Evolutionary conservation across 176 grass and related monocot species (phyloP).

Genomic region (Raddia distichophylla): DNA sequence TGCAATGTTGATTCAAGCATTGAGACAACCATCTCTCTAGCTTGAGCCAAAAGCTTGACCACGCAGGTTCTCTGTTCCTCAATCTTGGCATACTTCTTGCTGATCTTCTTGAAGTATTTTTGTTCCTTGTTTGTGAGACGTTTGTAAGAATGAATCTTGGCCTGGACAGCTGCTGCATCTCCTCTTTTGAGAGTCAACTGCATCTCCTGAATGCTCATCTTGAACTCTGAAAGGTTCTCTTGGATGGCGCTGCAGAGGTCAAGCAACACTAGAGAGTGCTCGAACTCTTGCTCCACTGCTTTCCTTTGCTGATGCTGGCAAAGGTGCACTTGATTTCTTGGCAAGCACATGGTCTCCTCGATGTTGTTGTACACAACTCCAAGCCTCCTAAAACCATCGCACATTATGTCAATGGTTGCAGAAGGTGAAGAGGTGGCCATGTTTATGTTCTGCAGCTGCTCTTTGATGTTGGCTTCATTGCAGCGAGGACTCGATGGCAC

Average conservation of each 20-base stretch:
- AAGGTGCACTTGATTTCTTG: constrained; percentile 44
- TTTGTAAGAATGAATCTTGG: constrained; percentile 28
- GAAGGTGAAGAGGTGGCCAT: constrained; percentile 1
- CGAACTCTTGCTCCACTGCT: constrained; percentile 44
- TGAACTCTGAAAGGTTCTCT: constrained; percentile 28
- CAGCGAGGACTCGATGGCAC: constrained; percentile 34
- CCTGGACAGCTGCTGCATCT: constrained; percentile 1
- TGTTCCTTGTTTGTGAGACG: constrained; percentile 41
- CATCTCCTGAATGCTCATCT: constrained; percentile 20
- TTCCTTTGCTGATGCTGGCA: constrained; percentile 34
- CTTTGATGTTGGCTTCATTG: neutral
- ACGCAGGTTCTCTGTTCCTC: constrained; percentile 32
- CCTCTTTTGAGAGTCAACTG: constrained; percentile 37
- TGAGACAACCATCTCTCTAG: constrained; percentile 39
- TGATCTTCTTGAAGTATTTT: constrained; percentile 49
- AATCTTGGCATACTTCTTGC: constrained; percentile 23
- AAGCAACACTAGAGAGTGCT: constrained; percentile 39
- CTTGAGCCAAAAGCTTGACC: constrained; percentile 47
- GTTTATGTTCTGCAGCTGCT: constrained; percentile 33
- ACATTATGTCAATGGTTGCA: neutral
- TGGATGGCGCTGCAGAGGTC: constrained; percentile 34
- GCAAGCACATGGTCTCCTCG: constrained; percentile 35
- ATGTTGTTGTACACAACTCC: constrained; percentile 29
- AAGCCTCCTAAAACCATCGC: constrained; percentile 29
- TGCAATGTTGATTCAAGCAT: constrained; percentile 32